Evolutionary conservation across 2,329 filamentous ascomycete species (phyloP), one percentile per base, ranked within the genome.

Genomic region (Microdochium nivale): DNA sequence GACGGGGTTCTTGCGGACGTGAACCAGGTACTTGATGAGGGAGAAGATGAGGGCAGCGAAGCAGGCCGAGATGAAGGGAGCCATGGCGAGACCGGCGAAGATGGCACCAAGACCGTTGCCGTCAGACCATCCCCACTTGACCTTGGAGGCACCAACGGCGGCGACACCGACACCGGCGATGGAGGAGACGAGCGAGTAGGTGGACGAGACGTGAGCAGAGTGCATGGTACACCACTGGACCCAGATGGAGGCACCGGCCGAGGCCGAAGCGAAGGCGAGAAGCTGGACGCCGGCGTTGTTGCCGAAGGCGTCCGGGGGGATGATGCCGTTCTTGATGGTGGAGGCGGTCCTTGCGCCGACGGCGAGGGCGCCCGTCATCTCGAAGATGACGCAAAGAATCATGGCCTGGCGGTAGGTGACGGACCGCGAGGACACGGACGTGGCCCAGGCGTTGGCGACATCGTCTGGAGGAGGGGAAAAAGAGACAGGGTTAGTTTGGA

Each of bases 391-490:
- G 48, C 82, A 80, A 48, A 86, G 70, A 32, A 84, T 59, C 81
- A 86, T 86, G 56, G 83, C 86, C 69, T 85, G 81, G 59, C 80
- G 69, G 70, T 88, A 87, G 2, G 83, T 75, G 62, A 89, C 76
- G 58, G 87, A 90, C 51, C 87, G 74, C n/a, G 87, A 90, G 21
- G 87, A 90, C 53, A 91, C 87, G 61, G 81, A 86, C 60, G 88
- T 91, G 8, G 87, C 87, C 84, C 86, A 91, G 49, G 87, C 74
- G 70, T 92, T 92, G 63, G 88, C 87, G 52, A 92, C 87, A 86
- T 91, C 88, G 69, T 90, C 83, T 86, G 53, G 50, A 40, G 10
- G 53, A 49, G 33, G 25, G 53, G 50, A 40, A 8, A 53, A 49
- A 35, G 25, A 16, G 53, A 60, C 8, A 61, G 49, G 49, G 57